These are phyloP conservation scores for Pyrenophora seminiperda DNA, from an alignment of 2,329 filamentous ascomycete genomes.

Conservation along the genomic window DNA sequence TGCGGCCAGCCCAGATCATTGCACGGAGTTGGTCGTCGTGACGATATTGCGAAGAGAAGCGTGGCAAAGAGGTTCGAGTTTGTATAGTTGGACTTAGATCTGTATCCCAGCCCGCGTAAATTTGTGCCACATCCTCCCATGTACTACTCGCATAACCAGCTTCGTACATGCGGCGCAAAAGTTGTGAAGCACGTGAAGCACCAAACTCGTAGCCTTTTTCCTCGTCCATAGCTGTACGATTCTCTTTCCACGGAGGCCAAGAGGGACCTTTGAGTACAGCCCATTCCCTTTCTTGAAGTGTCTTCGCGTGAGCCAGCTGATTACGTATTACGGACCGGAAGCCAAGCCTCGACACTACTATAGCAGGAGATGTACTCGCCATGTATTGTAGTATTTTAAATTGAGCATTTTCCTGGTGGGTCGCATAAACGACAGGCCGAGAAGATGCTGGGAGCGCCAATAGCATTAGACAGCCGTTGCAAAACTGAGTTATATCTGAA, in stretches of 20 bases:
- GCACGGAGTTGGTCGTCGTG: conserved; percentile 21
- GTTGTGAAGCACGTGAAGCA: conserved; percentile 61
- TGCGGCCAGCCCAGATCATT: conserved; percentile 61
- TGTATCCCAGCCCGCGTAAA: conserved; percentile 67
- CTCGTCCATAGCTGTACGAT: conserved; percentile 65
- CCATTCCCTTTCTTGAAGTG: conserved; percentile 60
- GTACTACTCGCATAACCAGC: conserved; percentile 59
- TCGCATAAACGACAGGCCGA: conserved; percentile 56
- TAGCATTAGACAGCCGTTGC: conserved; percentile 56
- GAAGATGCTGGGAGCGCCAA: conserved; percentile 56
- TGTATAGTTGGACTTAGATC: conserved; percentile 68
- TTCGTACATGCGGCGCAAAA: conserved; percentile 62
- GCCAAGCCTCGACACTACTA: conserved; percentile 62
- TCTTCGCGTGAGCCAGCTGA: conserved; percentile 65
- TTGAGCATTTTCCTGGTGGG: conserved; percentile 61
- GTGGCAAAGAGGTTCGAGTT: conserved; percentile 54
- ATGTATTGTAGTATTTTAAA: conserved; percentile 63
- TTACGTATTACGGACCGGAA: conserved; percentile 62
- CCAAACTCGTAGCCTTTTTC: conserved; percentile 61
- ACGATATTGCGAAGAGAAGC: conserved; percentile 9
- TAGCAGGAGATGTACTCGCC: conserved; percentile 58
- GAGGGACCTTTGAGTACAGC: conserved; percentile 63
- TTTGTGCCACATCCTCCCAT: conserved; percentile 60
- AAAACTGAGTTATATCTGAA: conserved; percentile 47
- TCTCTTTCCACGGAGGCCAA: conserved; percentile 70